phyloP scores from a whole-genome alignment of 2,329 filamentous ascomycete species.

The Venturia oleaginea region DNA sequence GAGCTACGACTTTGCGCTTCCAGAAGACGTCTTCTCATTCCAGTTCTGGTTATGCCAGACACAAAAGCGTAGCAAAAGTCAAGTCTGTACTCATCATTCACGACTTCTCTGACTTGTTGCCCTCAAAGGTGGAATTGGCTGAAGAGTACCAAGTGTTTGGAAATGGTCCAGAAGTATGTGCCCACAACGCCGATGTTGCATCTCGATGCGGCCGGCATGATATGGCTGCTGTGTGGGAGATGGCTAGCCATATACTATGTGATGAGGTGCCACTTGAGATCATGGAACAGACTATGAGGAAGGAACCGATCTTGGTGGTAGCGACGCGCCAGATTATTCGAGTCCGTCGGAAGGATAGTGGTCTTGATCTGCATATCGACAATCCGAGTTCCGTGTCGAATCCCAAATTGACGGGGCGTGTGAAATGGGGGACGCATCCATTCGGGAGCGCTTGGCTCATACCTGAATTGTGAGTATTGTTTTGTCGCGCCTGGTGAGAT shows the following conservation, averaged over 20 bases:
- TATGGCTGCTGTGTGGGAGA: constrained; percentile 73
- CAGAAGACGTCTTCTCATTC: constrained; percentile 41
- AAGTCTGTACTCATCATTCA: constrained; percentile 69
- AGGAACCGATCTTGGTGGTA: constrained; percentile 58
- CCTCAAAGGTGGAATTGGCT: constrained; percentile 69
- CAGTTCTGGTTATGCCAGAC: constrained; percentile 16
- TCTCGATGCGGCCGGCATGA: constrained; percentile 61
- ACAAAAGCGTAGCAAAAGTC: constrained; percentile 30
- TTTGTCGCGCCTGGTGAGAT: not conserved
- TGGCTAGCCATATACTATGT: constrained; percentile 67
- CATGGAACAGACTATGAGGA: constrained; percentile 44
- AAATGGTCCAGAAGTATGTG: constrained; percentile 69
- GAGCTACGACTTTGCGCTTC: constrained; percentile 44
- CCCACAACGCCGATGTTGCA: constrained; percentile 73
- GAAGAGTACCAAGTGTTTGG: constrained; percentile 77
- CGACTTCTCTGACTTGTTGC: constrained; percentile 60
- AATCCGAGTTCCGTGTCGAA: constrained; percentile 30
- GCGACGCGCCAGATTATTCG: constrained; percentile 52
- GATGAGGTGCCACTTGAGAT: constrained; percentile 66
- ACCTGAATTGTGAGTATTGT: constrained; percentile 33
- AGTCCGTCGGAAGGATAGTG: constrained; percentile 41
- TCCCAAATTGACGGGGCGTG: constrained; percentile 33
- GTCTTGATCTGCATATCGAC: constrained; percentile 39
- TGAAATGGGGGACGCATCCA: constrained; percentile 50
- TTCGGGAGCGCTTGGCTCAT: constrained; percentile 48